These are phyloP conservation scores for Monilinia laxa DNA, from an alignment of 2,329 filamentous ascomycete genomes.

Conservation along the genomic window DNA sequence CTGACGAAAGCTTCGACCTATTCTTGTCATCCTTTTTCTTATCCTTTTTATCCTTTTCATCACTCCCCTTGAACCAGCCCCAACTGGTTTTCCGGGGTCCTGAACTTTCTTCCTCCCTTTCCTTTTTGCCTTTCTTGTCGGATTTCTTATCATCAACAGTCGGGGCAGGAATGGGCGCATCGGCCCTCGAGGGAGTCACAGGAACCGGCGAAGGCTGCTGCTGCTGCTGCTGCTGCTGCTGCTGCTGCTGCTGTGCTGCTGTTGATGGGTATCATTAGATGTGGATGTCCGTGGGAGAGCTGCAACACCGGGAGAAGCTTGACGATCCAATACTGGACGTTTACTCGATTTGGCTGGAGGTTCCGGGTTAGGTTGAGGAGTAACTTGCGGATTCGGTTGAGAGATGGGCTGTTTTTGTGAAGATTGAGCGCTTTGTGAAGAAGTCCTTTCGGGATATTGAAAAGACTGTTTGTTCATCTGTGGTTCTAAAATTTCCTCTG, in stretches of 20 bases:
- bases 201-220: conserved; percentile 67
- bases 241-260: too few relatives aligned
- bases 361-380: conserved; percentile 43
- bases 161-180: conserved; percentile 77
- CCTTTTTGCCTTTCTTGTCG: conserved; percentile 73
- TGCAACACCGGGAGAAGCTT: conserved; percentile 21
- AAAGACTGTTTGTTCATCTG: conserved; percentile 24
- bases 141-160: conserved; percentile 73
- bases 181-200: conserved; percentile 69
- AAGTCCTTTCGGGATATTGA: conserved; percentile 24
- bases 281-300: conserved; percentile 27
- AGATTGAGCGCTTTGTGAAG: conserved; percentile 22
- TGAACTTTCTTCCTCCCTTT: conserved; percentile 56
- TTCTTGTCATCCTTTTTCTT: conserved; percentile 60
- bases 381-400: conserved; percentile 20
- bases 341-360: conserved; percentile 50
- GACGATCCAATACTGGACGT: conserved; percentile 43
- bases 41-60: conserved; percentile 72
- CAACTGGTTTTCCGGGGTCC: conserved; percentile 73
- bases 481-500: conserved; percentile 30
- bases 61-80: conserved; percentile 78
- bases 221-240: too few relatives aligned
- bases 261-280: conserved; percentile 58
- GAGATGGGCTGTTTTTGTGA: conserved; percentile 44
- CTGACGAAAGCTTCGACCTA: conserved; percentile 57